These are phyloP conservation scores for Fusarium sp. DNA, from an alignment of 2,329 filamentous ascomycete genomes.

Conservation along the genomic window DNA sequence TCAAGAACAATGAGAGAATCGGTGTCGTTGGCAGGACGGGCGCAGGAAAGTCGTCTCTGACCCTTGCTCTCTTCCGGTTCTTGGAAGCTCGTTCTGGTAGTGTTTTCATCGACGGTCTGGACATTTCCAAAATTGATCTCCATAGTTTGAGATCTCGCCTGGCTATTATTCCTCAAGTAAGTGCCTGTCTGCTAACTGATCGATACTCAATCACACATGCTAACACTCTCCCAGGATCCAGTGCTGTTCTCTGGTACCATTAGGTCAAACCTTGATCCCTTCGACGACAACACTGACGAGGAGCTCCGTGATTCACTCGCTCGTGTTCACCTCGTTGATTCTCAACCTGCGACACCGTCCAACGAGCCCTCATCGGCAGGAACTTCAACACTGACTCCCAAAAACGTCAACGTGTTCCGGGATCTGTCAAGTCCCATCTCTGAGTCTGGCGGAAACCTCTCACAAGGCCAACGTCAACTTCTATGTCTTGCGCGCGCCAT, in stretches of 20 bases:
- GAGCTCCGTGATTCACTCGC: conserved; percentile 77
- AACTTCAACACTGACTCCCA: conserved; percentile 48
- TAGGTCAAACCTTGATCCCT: conserved; percentile 81
- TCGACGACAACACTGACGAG: conserved; percentile 75
- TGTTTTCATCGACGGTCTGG: conserved; percentile 78
- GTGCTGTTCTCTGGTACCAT: conserved; percentile 85
- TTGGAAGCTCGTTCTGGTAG: conserved; percentile 74
- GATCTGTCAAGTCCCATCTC: conserved; percentile 73
- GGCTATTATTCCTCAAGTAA: conserved; percentile 79
- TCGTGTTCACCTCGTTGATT: conserved; percentile 75
- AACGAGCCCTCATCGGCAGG: conserved; percentile 54
- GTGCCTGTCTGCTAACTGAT: not conserved
- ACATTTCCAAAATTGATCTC: conserved; percentile 78
- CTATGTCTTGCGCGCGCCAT: conserved; percentile 81
- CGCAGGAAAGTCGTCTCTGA: conserved; percentile 81
- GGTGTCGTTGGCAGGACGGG: conserved; percentile 85
- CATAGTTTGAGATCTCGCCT: conserved; percentile 78
- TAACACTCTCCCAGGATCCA: conserved; percentile 67
- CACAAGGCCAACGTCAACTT: conserved; percentile 81
- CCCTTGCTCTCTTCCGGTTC: conserved; percentile 82
- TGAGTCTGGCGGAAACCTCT: conserved; percentile 80
- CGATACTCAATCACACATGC: not conserved
- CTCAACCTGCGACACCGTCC: conserved; percentile 53
- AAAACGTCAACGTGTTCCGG: conserved; percentile 75
- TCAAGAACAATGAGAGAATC: conserved; percentile 75